Percentiles rank a stretch among this genome's conserved stretches.
These are phyloP conservation scores for Naegleria lovaniensis DNA, from an alignment of 208 protist species.

Conservation along the genomic window DNA sequence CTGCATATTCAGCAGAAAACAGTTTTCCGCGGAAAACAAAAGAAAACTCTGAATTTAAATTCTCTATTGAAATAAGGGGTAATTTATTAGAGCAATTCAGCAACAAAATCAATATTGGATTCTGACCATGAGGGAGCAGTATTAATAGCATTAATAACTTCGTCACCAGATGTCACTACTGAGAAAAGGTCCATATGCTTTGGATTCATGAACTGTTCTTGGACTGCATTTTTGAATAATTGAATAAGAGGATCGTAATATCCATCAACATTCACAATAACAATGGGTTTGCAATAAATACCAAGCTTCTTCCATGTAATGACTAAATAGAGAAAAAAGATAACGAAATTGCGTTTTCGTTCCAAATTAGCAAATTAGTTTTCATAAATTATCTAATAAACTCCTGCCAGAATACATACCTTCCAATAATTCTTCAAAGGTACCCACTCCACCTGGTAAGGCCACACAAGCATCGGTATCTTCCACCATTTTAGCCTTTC, in stretches of 20 bases:
- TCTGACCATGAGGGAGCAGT: not conserved
- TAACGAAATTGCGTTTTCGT: too few species aligned
- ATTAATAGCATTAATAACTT: not conserved
- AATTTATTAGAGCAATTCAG: not conserved
- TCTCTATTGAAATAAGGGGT: too few species aligned
- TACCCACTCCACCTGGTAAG: conserved; percentile 40
- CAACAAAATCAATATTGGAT: not conserved
- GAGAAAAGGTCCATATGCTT: not conserved
- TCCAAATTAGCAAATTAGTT: too few species aligned
- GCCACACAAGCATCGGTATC: conserved; percentile 32
- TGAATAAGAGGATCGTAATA: conserved; percentile 37
- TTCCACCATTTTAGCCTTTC: conserved; percentile 30
- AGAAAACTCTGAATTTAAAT: too few species aligned
- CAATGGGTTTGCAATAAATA: conserved; percentile 35
- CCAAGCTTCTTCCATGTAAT: conserved; percentile 38
- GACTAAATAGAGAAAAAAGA: not conserved
- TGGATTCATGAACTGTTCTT: not conserved
- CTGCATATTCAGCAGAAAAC: too few species aligned
- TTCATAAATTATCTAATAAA: too few species aligned
- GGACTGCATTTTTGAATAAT: conserved; percentile 24
- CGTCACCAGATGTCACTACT: not conserved
- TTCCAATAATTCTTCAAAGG: conserved; percentile 42
- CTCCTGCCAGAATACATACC: not conserved
- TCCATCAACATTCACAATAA: conserved; percentile 40
- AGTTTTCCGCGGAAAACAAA: too few species aligned